These are phyloP conservation scores for Aspergillus steynii DNA, from an alignment of 495 filamentous ascomycete species.

Conservation along the genomic window DNA sequence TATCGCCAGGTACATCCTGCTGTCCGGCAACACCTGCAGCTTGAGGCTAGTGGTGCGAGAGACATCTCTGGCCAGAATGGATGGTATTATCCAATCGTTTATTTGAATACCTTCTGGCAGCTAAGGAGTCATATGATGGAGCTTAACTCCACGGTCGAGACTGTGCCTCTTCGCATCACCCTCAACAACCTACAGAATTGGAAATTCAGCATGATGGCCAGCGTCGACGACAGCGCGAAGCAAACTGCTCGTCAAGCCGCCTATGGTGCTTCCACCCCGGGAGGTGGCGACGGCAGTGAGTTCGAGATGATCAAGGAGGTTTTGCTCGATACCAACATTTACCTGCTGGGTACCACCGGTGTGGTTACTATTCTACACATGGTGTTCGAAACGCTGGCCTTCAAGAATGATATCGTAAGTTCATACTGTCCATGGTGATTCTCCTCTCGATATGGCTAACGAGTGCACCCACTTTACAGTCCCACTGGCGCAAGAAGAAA, in stretches of 20 bases:
- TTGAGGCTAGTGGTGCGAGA: conserved; percentile 72
- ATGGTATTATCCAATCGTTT: conserved; percentile 96
- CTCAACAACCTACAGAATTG: conserved; percentile 81
- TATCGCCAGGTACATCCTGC: conserved; percentile 72
- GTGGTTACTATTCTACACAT: conserved; percentile 88
- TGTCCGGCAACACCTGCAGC: conserved; percentile 69
- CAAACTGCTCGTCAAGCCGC: conserved; percentile 72
- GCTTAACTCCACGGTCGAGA: conserved; percentile 86
- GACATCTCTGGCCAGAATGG: conserved; percentile 83
- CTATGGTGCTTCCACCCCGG: conserved; percentile 61
- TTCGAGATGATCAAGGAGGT: conserved; percentile 96
- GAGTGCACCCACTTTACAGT: conserved; percentile 29
- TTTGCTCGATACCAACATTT: conserved; percentile 90
- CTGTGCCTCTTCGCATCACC: conserved; percentile 79
- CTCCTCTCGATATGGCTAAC: conserved; percentile 19
- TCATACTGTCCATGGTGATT: background rate
- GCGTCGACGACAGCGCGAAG: conserved; percentile 84
- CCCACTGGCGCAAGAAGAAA: conserved; percentile 99
- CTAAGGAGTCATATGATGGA: conserved; percentile 86
- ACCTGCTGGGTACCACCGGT: conserved; percentile 79
- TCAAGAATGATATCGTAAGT: conserved; percentile 89
- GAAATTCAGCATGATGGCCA: conserved; percentile 85
- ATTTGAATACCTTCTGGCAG: conserved; percentile 96
- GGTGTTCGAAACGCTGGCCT: conserved; percentile 92
- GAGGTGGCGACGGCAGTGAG: conserved; percentile 73